These are phyloP conservation scores for Verbascum thapsus DNA, from an alignment of 257 asterid genomes.

Conservation along the genomic window DNA sequence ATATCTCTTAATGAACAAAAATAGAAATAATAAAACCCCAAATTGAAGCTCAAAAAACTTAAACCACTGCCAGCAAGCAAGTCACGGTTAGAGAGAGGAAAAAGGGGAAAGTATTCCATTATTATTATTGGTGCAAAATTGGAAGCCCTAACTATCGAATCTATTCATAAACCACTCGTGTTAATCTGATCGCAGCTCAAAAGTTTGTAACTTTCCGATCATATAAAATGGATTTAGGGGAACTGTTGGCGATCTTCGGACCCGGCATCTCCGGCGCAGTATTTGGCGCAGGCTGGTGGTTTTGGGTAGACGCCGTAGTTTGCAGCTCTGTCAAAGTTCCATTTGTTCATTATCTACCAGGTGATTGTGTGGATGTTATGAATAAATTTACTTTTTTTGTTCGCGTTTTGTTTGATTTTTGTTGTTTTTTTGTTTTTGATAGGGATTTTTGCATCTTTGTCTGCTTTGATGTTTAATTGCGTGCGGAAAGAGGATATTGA, in stretches of 20 bases:
- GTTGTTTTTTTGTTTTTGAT: constrained; percentile 10
- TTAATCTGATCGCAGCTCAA: background rate
- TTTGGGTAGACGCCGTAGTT: constrained; percentile 98
- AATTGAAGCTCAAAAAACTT: background rate
- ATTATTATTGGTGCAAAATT: background rate
- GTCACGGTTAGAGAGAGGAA: too few relatives aligned
- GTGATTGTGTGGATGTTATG: constrained; percentile 34
- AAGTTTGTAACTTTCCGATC: background rate
- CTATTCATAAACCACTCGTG: background rate
- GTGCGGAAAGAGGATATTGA: constrained; percentile 91
- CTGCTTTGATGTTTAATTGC: constrained; percentile 96
- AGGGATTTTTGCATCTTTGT: constrained; percentile 94
- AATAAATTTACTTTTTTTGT: constrained; percentile 1
- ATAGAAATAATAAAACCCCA: background rate
- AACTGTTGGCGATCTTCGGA: constrained; percentile 87
- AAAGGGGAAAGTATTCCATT: background rate
- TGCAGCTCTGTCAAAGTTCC: constrained; percentile 83
- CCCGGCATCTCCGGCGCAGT: constrained; percentile 96
- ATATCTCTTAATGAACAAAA: background rate
- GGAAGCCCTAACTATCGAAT: background rate
- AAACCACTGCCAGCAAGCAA: constrained; percentile 6
- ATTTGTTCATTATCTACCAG: constrained; percentile 91
- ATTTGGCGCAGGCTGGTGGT: constrained; percentile 99
- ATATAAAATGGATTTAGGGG: constrained; percentile 70
- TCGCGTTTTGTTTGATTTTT: background rate